Evolutionary conservation across 2,329 filamentous ascomycete species (phyloP).

Genomic region (Epichloe hybrida): DNA sequence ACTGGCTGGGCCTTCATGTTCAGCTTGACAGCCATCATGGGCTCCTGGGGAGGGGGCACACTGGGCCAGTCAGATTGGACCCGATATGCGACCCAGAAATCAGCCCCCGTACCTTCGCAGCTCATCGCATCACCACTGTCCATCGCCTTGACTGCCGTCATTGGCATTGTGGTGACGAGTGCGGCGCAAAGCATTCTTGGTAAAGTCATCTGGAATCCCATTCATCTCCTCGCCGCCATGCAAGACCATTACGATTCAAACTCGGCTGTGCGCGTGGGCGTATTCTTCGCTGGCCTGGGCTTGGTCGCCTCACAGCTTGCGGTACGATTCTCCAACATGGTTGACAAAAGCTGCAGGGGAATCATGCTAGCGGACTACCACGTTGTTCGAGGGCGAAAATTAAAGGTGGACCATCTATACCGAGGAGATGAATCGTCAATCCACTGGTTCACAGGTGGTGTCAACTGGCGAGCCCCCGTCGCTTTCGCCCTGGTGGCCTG

Average conservation of each 20-base stretch:
- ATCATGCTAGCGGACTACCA: too few relatives aligned
- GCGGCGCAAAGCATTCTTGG: slow-evolving; percentile 12
- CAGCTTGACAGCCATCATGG: slow-evolving; percentile 17
- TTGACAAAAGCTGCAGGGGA: too few relatives aligned
- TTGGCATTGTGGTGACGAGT: slow-evolving; percentile 14
- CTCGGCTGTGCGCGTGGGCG: slow-evolving; percentile 11
- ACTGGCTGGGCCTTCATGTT: slow-evolving; percentile 18
- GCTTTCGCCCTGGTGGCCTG: too few relatives aligned
- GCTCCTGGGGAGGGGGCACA: slow-evolving; percentile 14
- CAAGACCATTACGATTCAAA: slow-evolving; percentile 15
- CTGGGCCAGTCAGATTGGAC: slow-evolving; percentile 17
- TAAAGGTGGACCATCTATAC: too few relatives aligned
- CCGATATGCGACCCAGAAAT: slow-evolving; percentile 11
- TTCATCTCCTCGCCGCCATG: slow-evolving; percentile 11
- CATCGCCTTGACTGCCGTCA: slow-evolving; percentile 15
- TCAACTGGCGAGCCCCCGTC: too few relatives aligned
- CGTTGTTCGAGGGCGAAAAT: too few relatives aligned
- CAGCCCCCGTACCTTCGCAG: slow-evolving; percentile 11
- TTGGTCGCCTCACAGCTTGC: slow-evolving; percentile 15
- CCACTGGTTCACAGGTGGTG: too few relatives aligned
- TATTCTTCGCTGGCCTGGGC: slow-evolving; percentile 14
- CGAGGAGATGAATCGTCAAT: too few relatives aligned
- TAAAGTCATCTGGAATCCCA: slow-evolving; percentile 14
- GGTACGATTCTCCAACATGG: too few relatives aligned
- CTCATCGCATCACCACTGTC: slow-evolving; percentile 13